Evolutionary conservation across 345 rosid species (phyloP).

Genomic region (Populus deltoides): DNA sequence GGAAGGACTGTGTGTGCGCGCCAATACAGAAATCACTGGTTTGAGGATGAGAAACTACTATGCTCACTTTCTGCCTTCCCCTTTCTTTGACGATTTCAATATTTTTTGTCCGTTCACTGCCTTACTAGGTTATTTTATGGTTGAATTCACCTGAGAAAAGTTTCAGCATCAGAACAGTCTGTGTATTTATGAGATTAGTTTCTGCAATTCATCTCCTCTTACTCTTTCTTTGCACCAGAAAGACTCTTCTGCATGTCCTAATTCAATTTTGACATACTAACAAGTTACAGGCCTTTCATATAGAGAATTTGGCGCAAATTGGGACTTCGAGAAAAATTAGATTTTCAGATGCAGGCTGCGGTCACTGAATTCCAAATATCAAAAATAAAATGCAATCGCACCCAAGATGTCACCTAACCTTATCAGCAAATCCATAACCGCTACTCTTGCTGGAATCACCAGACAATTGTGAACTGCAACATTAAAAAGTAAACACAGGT

Average conservation of each 20-base stretch:
- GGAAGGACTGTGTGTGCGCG: background rate
- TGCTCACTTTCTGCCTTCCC: background rate
- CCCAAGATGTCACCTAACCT: slow-evolving; percentile 50
- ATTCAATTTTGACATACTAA: background rate
- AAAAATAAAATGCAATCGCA: background rate
- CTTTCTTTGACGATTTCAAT: background rate
- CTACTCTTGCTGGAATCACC: slow-evolving; percentile 64
- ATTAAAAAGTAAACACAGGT: background rate
- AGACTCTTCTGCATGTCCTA: background rate
- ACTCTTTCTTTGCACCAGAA: background rate
- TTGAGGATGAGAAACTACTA: background rate
- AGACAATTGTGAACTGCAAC: slow-evolving; percentile 57
- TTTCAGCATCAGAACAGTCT: background rate
- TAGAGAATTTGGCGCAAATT: background rate
- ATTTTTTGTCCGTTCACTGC: background rate
- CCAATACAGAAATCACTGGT: background rate
- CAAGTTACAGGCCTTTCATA: background rate
- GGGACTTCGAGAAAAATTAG: background rate
- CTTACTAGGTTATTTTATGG: background rate
- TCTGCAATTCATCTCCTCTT: background rate
- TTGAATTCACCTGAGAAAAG: background rate
- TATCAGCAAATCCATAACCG: slow-evolving; percentile 97
- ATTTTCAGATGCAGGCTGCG: background rate
- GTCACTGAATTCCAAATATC: background rate
- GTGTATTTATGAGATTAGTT: background rate